Base-by-base conservation (phyloP, 306 rosid genomes). In the Boehmeria nivea region DNA sequence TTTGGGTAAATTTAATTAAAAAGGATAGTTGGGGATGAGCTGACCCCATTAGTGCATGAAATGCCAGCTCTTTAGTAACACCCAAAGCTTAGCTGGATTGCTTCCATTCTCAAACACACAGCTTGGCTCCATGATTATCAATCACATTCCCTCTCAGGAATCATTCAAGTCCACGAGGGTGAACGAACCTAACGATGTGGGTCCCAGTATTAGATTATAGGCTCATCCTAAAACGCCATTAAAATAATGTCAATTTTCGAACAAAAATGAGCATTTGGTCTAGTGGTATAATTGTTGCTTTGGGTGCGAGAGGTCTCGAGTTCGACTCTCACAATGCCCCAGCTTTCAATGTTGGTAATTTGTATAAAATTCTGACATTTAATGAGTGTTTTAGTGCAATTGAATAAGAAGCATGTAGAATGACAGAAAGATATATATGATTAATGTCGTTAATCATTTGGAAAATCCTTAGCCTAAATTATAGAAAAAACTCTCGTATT, bases 241-340 rank as follows among this genome's bases (percentile, higher is more conserved):
- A 3, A 51, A 51, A n/a, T 51, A 15, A 15, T 2, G 17, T 12
- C 25, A 49, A 38, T 5, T 64, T 0, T 2, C 0, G 1, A 0
- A 0, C 13, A 6, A 0, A 12, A 0, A 0, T 2, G 70, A 62
- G 70, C 54, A 65, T 56, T 55, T 56, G 71, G 64, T 46, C 63
- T 65, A 54, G 59, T 33, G 59, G 59, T 54, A 54, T 54, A 43
- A 54, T 54, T 54, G 43, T 54, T 23, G 59, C 59, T 54, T 54
- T 54, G 59, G 59, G 59, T 54, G 59, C 59, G 59, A 54, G 58
- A 66, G 71, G 71, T 57, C 64, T 50, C 58, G 57, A 66, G 71
- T 66, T 66, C 64, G 64, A 66, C 56, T 38, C 71, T 66, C 71
- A 57, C 50, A 57, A 56, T 66, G 64, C 71, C 70, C 70, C 63